These are phyloP conservation scores for Lumnitzera littorea DNA, from an alignment of 345 rosid genomes.

Conservation along the genomic window DNA sequence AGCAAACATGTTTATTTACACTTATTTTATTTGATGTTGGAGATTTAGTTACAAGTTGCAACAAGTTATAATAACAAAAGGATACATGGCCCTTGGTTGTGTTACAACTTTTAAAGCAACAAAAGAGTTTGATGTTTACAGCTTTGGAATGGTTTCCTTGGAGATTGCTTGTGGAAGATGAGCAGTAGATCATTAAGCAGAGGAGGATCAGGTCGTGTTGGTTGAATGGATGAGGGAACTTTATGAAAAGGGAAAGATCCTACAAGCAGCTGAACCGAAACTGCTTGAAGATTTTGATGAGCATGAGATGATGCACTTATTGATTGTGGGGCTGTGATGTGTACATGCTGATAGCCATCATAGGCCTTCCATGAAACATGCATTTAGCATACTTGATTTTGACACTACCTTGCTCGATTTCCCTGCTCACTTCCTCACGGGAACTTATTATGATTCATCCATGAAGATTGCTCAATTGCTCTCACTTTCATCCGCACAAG, in stretches of 20 bases:
- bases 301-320: neutral
- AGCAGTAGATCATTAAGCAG: neutral
- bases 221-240: neutral
- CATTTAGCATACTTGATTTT: neutral
- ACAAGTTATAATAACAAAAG: neutral
- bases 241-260: neutral
- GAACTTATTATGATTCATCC: neutral
- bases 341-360: neutral
- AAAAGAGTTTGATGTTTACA: too few relatives aligned
- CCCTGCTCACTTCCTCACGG: neutral
- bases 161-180: too few relatives aligned
- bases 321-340: slow-evolving; percentile 1
- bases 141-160: too few relatives aligned
- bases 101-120: neutral
- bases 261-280: neutral
- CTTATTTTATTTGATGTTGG: too few relatives aligned
- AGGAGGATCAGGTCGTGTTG: neutral
- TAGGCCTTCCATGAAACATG: neutral
- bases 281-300: neutral
- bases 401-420: neutral
- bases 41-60: too few relatives aligned
- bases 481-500: too few relatives aligned
- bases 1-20: too few relatives aligned
- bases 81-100: neutral
- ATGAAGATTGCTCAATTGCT: neutral